Evolutionary conservation across 352 stramenopile genomes (phyloP).

Genomic region (Pythium rhizo-oryzae): DNA sequence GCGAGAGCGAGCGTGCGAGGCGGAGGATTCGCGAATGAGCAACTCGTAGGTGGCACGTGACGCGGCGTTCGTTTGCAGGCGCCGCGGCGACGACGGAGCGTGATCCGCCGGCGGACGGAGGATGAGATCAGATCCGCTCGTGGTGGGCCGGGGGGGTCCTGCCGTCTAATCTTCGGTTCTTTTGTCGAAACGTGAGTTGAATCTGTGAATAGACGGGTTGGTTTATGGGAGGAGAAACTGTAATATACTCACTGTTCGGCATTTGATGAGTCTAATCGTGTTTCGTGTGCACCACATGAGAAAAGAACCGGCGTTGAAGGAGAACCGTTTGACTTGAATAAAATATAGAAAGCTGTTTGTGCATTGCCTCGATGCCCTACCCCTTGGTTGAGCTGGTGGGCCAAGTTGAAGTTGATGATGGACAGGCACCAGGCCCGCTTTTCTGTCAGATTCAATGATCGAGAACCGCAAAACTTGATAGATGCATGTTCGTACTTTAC

Average conservation of each 20-base stretch:
- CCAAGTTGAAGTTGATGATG: conserved; percentile 16
- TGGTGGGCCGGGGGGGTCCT: background rate
- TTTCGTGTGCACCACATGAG: conserved; percentile 16
- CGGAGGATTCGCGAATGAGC: conserved; percentile 12
- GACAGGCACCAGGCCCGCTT: background rate
- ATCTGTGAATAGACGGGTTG: background rate
- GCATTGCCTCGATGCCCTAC: conserved; percentile 7
- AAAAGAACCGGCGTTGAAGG: conserved; percentile 8
- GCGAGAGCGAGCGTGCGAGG: background rate
- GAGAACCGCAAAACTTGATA: background rate
- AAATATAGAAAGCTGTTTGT: conserved; percentile 5
- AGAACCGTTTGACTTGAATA: background rate
- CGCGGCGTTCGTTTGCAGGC: conserved; percentile 1
- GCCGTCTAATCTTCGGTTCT: conserved; percentile 21
- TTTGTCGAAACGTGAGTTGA: background rate
- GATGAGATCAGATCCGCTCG: background rate
- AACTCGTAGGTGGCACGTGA: background rate
- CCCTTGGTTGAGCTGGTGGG: background rate
- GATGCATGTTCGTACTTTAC: background rate
- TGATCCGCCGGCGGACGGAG: background rate
- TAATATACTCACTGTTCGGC: too few species aligned
- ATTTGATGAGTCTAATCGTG: conserved; percentile 13
- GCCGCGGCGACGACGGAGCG: background rate
- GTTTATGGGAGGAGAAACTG: too few species aligned
- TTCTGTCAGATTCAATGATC: background rate